These are phyloP conservation scores for Cladosporium sphaerospermum DNA, from an alignment of 2,329 filamentous ascomycete species.

Conservation along the genomic window DNA sequence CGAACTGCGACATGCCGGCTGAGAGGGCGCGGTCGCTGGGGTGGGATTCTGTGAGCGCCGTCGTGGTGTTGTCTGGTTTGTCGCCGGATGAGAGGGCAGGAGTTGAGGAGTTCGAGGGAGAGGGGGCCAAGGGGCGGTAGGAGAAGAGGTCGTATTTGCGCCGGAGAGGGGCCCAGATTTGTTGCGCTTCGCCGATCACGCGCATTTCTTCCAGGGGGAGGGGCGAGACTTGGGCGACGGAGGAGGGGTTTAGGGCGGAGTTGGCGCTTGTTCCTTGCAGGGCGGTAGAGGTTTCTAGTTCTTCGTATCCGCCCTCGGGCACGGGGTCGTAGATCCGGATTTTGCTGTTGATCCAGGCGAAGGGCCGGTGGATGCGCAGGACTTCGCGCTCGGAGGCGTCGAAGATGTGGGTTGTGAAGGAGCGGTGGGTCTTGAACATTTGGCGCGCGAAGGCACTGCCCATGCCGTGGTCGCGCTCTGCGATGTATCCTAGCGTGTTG, in stretches of 20 bases:
- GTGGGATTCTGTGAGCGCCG: conserved; percentile 45
- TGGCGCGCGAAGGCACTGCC: conserved; percentile 52
- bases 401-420: conserved; percentile 61
- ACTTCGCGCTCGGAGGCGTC: conserved; percentile 56
- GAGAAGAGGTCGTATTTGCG: conserved; percentile 61
- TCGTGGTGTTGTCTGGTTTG: conserved; percentile 38
- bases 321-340: conserved; percentile 53
- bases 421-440: conserved; percentile 55
- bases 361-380: conserved; percentile 56
- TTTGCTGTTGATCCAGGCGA: conserved; percentile 56
- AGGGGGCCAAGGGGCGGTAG: conserved; percentile 36
- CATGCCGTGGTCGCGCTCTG: conserved; percentile 56
- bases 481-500: conserved; percentile 58
- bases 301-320: conserved; percentile 31
- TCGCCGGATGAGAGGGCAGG: conserved; percentile 25
- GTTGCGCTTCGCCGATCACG: conserved; percentile 57
- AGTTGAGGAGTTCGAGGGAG: conserved; percentile 30
- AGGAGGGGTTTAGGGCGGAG: conserved; percentile 38
- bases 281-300: conserved; percentile 29
- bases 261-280: conserved; percentile 40
- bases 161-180: conserved; percentile 56
- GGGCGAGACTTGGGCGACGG: conserved; percentile 47
- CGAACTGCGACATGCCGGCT: conserved; percentile 53
- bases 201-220: conserved; percentile 53
- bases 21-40: conserved; percentile 31